These are phyloP conservation scores for Vigna trinervia DNA, from an alignment of 306 rosid genomes.

Conservation along the genomic window DNA sequence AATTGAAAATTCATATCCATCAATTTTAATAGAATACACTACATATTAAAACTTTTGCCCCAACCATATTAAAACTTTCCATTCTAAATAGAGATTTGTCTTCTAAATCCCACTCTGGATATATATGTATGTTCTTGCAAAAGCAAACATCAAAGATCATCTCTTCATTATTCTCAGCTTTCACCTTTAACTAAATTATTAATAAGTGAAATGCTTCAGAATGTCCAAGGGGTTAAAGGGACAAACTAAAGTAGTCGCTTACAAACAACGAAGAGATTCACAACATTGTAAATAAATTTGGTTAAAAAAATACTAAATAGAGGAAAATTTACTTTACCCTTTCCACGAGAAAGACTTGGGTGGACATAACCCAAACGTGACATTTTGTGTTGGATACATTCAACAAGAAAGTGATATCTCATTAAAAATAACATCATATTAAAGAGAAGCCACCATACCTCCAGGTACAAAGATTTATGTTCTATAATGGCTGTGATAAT, in stretches of 20 bases:
- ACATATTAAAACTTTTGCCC: background rate
- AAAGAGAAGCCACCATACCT: too few species aligned
- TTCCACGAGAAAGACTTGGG: background rate
- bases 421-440: too few species aligned
- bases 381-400: too few species aligned
- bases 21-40: background rate
- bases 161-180: background rate
- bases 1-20: background rate
- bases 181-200: background rate
- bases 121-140: background rate
- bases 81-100: too few species aligned
- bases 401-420: too few species aligned
- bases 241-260: background rate
- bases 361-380: too few species aligned
- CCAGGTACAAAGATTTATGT: too few species aligned
- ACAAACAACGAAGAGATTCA: conserved; percentile 8
- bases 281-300: background rate
- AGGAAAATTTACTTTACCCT: background rate
- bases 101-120: background rate
- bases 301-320: background rate
- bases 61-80: background rate
- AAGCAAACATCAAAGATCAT: conserved; percentile 2
- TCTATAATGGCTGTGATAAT: too few species aligned
- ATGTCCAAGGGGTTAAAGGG: background rate
- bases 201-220: background rate